Conservation (phyloP, 2,329 filamentous ascomycete species). For the Aplosporella prunicola region DNA sequence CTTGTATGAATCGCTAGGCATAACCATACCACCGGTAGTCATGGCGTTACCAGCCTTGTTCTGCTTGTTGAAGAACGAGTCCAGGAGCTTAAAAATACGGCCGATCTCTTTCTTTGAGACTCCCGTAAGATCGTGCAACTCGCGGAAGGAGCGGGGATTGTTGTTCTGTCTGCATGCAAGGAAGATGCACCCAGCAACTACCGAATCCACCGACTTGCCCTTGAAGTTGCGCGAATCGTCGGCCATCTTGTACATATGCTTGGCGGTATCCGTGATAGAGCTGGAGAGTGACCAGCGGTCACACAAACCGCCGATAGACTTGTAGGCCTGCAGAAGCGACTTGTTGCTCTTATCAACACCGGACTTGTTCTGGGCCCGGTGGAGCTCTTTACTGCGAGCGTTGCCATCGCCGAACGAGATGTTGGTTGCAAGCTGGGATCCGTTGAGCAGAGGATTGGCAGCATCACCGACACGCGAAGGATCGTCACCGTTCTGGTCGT, state of each 20-base stretch:
- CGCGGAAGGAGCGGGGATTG: slow-evolving; percentile 81
- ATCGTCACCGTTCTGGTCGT: slow-evolving; percentile 92
- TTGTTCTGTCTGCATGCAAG: slow-evolving; percentile 88
- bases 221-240: slow-evolving; percentile 92
- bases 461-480: slow-evolving; percentile 96
- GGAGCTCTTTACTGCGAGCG: slow-evolving; percentile 64
- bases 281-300: slow-evolving; percentile 59
- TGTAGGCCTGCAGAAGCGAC: slow-evolving; percentile 68
- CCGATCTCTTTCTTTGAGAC: slow-evolving; percentile 98
- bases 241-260: slow-evolving; percentile 90
- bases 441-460: slow-evolving; percentile 80
- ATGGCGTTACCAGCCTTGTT: slow-evolving; percentile 6
- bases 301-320: slow-evolving; percentile 79
- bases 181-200: slow-evolving; percentile 95
- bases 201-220: slow-evolving; percentile 85
- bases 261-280: slow-evolving; percentile 72
- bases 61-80: slow-evolving; percentile 74
- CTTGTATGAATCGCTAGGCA: slow-evolving; percentile 52
- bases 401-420: slow-evolving; percentile 65
- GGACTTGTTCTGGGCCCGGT: slow-evolving; percentile 74
- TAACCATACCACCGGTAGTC: slow-evolving; percentile 32
- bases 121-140: slow-evolving; percentile 87
- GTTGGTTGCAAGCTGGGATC: slow-evolving; percentile 77
- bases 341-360: slow-evolving; percentile 77
- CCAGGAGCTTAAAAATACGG: slow-evolving; percentile 84